Evolutionary conservation across 169 alveolate species (phyloP).

Genomic region (Eimeria brunetti): DNA sequence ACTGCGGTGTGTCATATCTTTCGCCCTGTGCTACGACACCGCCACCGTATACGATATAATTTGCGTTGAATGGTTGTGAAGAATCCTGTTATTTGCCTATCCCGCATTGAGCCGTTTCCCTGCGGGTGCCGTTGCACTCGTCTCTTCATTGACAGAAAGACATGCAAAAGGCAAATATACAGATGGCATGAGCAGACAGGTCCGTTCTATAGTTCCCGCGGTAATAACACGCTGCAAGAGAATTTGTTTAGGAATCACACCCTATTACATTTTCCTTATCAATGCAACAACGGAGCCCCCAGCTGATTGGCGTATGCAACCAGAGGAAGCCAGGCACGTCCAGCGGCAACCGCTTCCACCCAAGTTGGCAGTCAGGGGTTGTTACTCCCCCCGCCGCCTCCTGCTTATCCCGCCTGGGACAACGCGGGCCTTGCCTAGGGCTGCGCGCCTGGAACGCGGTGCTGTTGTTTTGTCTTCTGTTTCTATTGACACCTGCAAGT

Average conservation of each 20-base stretch:
- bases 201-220: constrained; percentile 6
- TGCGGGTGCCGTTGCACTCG: constrained; percentile 31
- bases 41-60: background rate
- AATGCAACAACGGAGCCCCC: constrained; percentile 53
- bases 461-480: constrained; percentile 31
- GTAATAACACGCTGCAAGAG: background rate
- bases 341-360: constrained; percentile 42
- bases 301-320: constrained; percentile 26
- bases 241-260: background rate
- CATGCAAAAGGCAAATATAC: constrained; percentile 15
- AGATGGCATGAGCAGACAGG: constrained; percentile 55
- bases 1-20: background rate
- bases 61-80: background rate
- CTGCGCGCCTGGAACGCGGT: constrained; percentile 51
- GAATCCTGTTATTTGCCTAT: background rate
- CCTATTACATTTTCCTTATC: constrained; percentile 27
- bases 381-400: constrained; percentile 41
- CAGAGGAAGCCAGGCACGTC: constrained; percentile 37
- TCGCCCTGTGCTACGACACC: constrained; percentile 23
- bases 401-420: constrained; percentile 17
- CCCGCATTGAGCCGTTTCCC: constrained; percentile 37
- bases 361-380: constrained; percentile 35
- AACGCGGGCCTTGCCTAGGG: constrained; percentile 39
- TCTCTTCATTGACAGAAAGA: constrained; percentile 47
- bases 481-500: constrained; percentile 47